Evolutionary conservation across 1,284 basidiomycete species (phyloP).

Genomic region (Cystobasidiaceae sp.): DNA sequence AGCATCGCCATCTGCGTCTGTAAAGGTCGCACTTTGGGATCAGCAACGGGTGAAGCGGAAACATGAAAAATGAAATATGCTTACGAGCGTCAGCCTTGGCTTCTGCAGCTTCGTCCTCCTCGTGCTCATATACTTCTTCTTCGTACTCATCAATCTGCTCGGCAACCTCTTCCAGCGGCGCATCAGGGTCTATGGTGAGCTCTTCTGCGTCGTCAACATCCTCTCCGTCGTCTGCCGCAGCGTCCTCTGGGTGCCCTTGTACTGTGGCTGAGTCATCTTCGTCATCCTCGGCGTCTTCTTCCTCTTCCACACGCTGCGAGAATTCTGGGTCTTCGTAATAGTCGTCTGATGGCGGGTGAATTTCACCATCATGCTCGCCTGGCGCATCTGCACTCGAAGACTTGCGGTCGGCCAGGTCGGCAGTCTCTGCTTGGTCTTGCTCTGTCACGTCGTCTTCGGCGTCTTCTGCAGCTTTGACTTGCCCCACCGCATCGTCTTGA

Average conservation of each 20-base stretch:
- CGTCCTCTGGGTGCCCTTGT: constrained; percentile 1
- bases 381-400: background rate
- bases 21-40: background rate
- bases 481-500: background rate
- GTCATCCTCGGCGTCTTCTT: constrained; percentile 6
- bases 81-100: constrained; percentile 6
- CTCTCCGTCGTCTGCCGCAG: background rate
- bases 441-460: background rate
- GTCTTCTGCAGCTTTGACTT: too few relatives aligned
- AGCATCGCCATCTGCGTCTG: background rate
- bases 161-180: constrained; percentile 15
- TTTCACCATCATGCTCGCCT: background rate
- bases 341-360: constrained; percentile 25
- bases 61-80: background rate
- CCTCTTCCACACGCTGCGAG: constrained; percentile 33
- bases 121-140: constrained; percentile 10
- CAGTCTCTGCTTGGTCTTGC: background rate
- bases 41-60: background rate
- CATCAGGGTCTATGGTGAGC: constrained; percentile 19
- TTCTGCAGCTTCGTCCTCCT: constrained; percentile 14
- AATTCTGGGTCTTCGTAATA: constrained; percentile 24
- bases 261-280: background rate
- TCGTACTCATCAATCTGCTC: constrained; percentile 24
- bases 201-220: constrained; percentile 3
- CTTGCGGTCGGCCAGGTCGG: background rate